A percentile compares a stretch with the other conserved stretches of the same genome.
Evolutionary conservation across 768 basidiomycete genomes (phyloP).

Genomic region (Leccinellum rugosiceps): DNA sequence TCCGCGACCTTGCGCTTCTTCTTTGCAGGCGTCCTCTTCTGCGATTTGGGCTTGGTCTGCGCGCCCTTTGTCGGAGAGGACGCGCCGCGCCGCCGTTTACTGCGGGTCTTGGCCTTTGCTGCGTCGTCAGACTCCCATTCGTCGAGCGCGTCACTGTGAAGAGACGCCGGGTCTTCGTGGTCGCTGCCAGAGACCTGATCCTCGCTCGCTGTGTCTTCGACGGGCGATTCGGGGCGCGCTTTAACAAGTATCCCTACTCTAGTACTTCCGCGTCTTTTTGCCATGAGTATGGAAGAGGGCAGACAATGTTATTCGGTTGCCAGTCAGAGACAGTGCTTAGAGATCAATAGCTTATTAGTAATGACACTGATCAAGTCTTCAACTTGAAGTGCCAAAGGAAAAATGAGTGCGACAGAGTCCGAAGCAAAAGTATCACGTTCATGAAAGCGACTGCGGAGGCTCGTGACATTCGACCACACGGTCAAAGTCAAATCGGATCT

Average conservation of each 20-base stretch:
- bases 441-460: too few species aligned
- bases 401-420: too few species aligned
- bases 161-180: slow-evolving; percentile 15
- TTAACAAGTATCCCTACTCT: slow-evolving; percentile 3
- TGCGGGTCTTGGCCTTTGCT: slow-evolving; percentile 1
- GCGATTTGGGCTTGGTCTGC: slow-evolving; percentile 18
- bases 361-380: too few species aligned
- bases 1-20: slow-evolving; percentile 25
- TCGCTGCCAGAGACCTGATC: slow-evolving; percentile 11
- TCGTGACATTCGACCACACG: too few species aligned
- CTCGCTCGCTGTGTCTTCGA: slow-evolving; percentile 9
- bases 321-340: background rate
- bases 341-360: background rate
- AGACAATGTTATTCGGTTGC: background rate
- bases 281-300: slow-evolving; percentile 5
- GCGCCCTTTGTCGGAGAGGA: slow-evolving; percentile 26
- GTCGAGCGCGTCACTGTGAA: slow-evolving; percentile 48
- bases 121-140: slow-evolving; percentile 31
- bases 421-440: too few species aligned
- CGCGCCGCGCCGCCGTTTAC: slow-evolving; percentile 22
- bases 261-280: slow-evolving; percentile 16
- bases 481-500: too few species aligned
- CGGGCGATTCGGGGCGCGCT: slow-evolving; percentile 2
- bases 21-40: slow-evolving; percentile 12
- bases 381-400: too few species aligned